Evolutionary conservation across 1,284 basidiomycete species (phyloP), one percentile per base, ranked within the genome.

Genomic region (Ganoderma resinaceum): DNA sequence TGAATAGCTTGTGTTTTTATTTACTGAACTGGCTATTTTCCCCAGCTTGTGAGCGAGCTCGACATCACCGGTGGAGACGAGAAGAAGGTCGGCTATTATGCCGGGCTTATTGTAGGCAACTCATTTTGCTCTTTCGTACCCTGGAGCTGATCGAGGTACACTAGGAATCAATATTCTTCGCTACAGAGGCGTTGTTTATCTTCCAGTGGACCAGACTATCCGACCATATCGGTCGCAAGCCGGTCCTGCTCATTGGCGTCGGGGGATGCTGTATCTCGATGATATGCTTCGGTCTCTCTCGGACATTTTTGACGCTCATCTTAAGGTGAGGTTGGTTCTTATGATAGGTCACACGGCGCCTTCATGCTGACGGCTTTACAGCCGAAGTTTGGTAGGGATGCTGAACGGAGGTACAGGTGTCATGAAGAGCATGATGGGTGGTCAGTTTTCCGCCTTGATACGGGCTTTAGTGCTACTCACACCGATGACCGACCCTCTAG

Each of bases 31-130:
- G 5, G 14, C n/a, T 12, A 18, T 59, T 53, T 26, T 20, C 12
- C 4, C 14, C 69, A 91, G 88, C 83, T 90, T 38, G 79, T 91
- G 43, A 80, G 83, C 46, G 85, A 63, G n/a, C 62, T 63, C 8
- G 83, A 82, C 59, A 82, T 90, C 37, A 86, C 85, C 7, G 83
- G 81, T 14, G 88, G 89, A 29, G 87, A 89, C 75, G 80, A 83
- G 72, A 81, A 80, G 61, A 88, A 85, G 78, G 84, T 87, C 18
- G 89, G 87, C 4, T 91, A 89, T 74, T 92, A 89, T 73, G 89
- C 86, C 53, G 90, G 89, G 31, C 61, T 90, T n/a, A 85, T 90
- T 66, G 88, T 82, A 68, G 60, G 76, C 38, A 29, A 35, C 53
- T 61, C 67, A 43, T 53, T 20, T 66, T 49, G 42, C 37, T 33